phyloP scores from a whole-genome alignment of 768 basidiomycete species.

The Lactarius akahatsu region DNA sequence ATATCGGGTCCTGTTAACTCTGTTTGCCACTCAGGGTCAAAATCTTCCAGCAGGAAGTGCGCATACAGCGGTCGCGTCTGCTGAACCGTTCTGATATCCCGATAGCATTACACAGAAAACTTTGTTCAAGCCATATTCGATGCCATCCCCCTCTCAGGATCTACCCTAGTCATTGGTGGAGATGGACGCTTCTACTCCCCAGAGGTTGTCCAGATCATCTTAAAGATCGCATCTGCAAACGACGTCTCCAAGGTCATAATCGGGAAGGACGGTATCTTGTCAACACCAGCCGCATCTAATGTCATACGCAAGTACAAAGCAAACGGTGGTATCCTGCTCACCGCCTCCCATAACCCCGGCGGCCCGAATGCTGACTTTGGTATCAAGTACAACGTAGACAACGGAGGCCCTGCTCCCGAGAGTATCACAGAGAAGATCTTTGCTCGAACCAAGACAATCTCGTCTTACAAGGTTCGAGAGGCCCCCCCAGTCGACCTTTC shows the following conservation, averaged over 20 bases:
- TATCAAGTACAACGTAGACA: constrained; percentile 98
- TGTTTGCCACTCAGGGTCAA: constrained; percentile 67
- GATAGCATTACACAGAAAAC: constrained; percentile 94
- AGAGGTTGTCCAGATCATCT: constrained; percentile 86
- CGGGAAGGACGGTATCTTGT: constrained; percentile 88
- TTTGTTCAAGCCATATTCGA: constrained; percentile 93
- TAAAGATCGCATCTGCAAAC: constrained; percentile 93
- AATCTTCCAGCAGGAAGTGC: constrained; percentile 94
- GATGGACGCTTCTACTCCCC: constrained; percentile 93
- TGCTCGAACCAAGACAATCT: constrained; percentile 85
- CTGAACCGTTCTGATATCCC: constrained; percentile 30
- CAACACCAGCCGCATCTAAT: constrained; percentile 96
- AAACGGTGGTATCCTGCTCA: constrained; percentile 93
- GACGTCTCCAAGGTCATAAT: constrained; percentile 90
- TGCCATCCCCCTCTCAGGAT: constrained; percentile 76
- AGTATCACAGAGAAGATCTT: constrained; percentile 94
- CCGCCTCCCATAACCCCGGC: constrained; percentile 97
- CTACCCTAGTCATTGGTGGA: constrained; percentile 92
- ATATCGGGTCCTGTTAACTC: constrained; percentile 13
- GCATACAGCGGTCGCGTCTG: constrained; percentile 26
- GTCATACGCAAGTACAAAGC: constrained; percentile 96
- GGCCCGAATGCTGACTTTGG: constrained; percentile 99
- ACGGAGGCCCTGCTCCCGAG: constrained; percentile 97
- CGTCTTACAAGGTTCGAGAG: constrained; percentile 81
- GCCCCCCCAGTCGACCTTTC: constrained; percentile 76